A percentile compares a stretch with the other conserved stretches of the same genome.
Conservation (phyloP, 2,329 filamentous ascomycete species). For the Bipolaris oryzae region DNA sequence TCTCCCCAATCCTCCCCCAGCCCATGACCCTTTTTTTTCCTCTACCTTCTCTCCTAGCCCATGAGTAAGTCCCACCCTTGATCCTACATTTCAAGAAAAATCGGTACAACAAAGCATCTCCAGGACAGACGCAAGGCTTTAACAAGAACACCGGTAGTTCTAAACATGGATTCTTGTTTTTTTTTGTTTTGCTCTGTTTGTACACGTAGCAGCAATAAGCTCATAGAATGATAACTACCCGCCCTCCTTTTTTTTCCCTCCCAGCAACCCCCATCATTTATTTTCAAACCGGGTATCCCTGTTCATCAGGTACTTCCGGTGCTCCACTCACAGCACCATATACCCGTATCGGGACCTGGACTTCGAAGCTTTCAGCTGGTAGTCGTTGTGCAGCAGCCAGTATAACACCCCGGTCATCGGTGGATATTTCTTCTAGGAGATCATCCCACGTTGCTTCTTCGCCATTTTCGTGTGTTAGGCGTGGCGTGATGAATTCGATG, state of each 20-base stretch:
- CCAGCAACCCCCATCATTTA: too few species aligned
- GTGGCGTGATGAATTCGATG: conserved; percentile 89
- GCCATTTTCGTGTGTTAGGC: conserved; percentile 49
- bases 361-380: conserved; percentile 87
- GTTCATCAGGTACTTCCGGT: conserved; percentile 36
- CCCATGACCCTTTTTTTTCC: too few species aligned
- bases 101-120: too few species aligned
- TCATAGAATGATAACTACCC: too few species aligned
- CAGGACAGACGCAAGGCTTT: too few species aligned
- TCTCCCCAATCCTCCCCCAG: background rate
- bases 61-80: too few species aligned
- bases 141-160: too few species aligned
- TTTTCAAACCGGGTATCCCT: conserved; percentile 41
- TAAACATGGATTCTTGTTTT: background rate
- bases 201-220: background rate
- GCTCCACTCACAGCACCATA: conserved; percentile 65
- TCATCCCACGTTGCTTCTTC: conserved; percentile 41
- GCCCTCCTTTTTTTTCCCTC: too few species aligned
- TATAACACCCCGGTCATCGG: conserved; percentile 78
- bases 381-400: conserved; percentile 79
- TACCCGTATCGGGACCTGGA: conserved; percentile 81
- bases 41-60: too few species aligned
- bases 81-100: too few species aligned
- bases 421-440: conserved; percentile 78
- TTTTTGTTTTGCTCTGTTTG: background rate